Evolutionary conservation across 352 stramenopile genomes (phyloP), one percentile per base, ranked within the genome.

Genomic region (Aphanomyces cochlioides): DNA sequence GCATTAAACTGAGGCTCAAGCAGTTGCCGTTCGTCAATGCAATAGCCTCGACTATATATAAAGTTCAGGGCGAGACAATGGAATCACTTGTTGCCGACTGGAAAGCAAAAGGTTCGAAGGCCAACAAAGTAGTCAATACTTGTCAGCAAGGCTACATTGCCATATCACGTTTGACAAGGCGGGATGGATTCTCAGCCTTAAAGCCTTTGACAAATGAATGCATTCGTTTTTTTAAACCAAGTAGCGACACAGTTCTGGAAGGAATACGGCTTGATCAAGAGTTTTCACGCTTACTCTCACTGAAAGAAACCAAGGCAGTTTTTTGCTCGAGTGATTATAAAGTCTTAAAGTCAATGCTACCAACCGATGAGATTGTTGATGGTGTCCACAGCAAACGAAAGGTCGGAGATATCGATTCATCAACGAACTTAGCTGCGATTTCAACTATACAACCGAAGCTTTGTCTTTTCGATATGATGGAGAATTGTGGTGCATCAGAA

Each of bases 1-100:
- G 17, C 15, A 19, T 58, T 2, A 19, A 19, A 28, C 17, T 58
- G 15, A 8, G 21, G 1, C 21, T 58, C 17, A 19, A 8, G 7
- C 50, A 58, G 50, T 19, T 58, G 7, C 50, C 50, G 17, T 58
- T 58, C 36, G 50, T 58, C 17, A 58, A 58, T 36, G 50, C 50
- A 58, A 58, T 58, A 37, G 50, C 50, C 1, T 58, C 50, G 17
- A 58, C 50, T 37, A 58, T 58, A 19, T 58, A 19, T 28, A 58
- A 58, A 36, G 36, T 58, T 12, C 50, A 58, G 21, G 7, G 50
- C 50, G 50, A 58, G 50, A 58, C 50, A 19, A 58, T 58, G 50
- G 50, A 58, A 19, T 58, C 50, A 19, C 50, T 58, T 58, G 50
- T 58, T 36, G 50, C 50, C 8, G 50, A 58, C 36, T 58, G 50